Evolutionary conservation across 1,284 basidiomycete species (phyloP).

Genomic region (Hortiboletus rubellus): DNA sequence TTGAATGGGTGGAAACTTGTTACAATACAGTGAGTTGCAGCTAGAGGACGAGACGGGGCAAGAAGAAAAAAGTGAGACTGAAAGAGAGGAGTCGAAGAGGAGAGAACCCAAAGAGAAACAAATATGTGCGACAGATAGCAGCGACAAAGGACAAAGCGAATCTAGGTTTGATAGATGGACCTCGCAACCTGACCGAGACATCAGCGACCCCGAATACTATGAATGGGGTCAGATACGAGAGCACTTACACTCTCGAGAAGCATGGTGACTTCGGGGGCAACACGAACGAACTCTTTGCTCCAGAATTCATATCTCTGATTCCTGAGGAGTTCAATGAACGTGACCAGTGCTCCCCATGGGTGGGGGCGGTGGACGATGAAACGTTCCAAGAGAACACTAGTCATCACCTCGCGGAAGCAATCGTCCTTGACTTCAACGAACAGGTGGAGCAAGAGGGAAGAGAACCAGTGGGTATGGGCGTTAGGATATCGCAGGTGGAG

Average conservation of each 20-base stretch:
- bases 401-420: conserved; percentile 86
- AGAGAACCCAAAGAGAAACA: conserved; percentile 49
- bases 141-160: conserved; percentile 48
- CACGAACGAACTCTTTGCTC: conserved; percentile 78
- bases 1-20: conserved; percentile 58
- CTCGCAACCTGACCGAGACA: conserved; percentile 55
- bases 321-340: conserved; percentile 89
- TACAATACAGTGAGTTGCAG: conserved; percentile 74
- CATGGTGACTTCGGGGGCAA: conserved; percentile 78
- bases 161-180: conserved; percentile 75
- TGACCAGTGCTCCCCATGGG: conserved; percentile 94
- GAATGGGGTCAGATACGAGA: background rate
- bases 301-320: conserved; percentile 86
- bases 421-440: conserved; percentile 78
- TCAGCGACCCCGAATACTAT: conserved; percentile 2
- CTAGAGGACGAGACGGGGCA: conserved; percentile 27
- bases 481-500: conserved; percentile 95
- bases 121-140: conserved; percentile 49
- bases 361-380: conserved; percentile 94
- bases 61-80: conserved; percentile 29
- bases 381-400: conserved; percentile 89
- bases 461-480: conserved; percentile 97
- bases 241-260: conserved; percentile 75
- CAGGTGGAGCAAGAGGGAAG: conserved; percentile 82
- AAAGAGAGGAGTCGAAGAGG: conserved; percentile 30